A percentile compares a stretch with the other conserved stretches of the same genome.
Evolutionary conservation across 352 stramenopile genomes (phyloP).

Genomic region (Pythium rhizo-oryzae): DNA sequence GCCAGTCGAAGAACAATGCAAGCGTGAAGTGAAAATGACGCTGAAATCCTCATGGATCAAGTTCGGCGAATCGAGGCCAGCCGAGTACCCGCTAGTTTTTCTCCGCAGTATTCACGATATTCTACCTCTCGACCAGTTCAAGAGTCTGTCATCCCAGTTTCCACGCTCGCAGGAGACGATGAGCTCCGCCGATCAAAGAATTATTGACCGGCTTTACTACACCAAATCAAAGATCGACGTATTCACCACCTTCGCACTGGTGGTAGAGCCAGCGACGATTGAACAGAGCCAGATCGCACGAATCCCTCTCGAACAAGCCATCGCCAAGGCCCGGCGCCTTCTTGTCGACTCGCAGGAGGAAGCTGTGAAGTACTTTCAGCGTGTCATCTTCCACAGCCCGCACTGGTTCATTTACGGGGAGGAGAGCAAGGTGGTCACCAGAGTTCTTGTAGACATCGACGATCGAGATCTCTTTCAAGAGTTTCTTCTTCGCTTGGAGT

Average conservation of each 20-base stretch:
- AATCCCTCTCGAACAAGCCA: background rate
- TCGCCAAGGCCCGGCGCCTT: background rate
- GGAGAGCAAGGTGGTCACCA: no score
- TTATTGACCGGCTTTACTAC: background rate
- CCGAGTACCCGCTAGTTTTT: background rate
- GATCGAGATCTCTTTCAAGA: no score
- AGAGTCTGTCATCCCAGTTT: background rate
- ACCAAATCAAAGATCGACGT: background rate
- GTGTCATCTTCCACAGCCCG: background rate
- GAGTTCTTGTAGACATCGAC: no score
- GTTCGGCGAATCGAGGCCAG: background rate
- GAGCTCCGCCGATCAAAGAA: background rate
- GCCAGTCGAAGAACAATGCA: background rate
- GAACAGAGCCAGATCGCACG: background rate
- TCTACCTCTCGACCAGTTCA: background rate
- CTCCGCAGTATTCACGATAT: background rate
- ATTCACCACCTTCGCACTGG: background rate
- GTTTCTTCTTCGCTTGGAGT: no score
- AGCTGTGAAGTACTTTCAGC: background rate
- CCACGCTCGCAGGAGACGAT: background rate
- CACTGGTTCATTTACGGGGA: background rate
- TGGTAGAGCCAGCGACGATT: background rate
- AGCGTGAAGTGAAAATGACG: background rate
- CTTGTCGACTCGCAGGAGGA: background rate
- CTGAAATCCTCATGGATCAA: slow-evolving; percentile 1